phyloP scores from a whole-genome alignment of 169 alveolate species.

The Ichthyophthirius multifiliis region DNA sequence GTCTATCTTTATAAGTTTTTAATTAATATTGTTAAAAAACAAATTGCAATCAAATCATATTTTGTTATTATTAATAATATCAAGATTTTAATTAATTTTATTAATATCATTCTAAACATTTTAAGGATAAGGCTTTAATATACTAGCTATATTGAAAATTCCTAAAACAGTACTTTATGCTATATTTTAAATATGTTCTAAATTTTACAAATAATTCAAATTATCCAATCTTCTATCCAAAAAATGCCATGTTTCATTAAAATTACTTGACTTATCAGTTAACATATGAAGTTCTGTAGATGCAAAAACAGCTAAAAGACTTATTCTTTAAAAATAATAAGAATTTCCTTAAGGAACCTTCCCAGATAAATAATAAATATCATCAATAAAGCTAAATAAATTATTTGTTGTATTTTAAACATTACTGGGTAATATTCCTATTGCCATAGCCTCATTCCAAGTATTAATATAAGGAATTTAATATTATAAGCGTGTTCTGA shows the following conservation, averaged over 20 bases:
- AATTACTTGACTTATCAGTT: constrained; percentile 43
- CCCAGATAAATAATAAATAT: constrained; percentile 42
- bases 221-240: constrained; percentile 52
- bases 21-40: no score
- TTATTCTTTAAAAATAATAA: constrained; percentile 56
- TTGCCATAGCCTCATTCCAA: constrained; percentile 71
- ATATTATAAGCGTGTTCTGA: constrained; percentile 39
- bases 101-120: neutral
- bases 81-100: no score
- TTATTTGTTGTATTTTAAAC: constrained; percentile 36
- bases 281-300: constrained; percentile 64
- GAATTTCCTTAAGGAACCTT: constrained; percentile 20
- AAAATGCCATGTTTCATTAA: constrained; percentile 54
- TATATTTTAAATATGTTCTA: neutral
- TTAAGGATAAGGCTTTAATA: neutral
- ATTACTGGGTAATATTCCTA: constrained; percentile 48
- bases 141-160: neutral
- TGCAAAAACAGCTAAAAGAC: constrained; percentile 40
- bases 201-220: neutral
- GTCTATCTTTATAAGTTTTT: no score
- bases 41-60: no score
- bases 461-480: constrained; percentile 41
- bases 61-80: no score
- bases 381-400: constrained; percentile 61
- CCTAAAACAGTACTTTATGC: neutral